Conservation (phyloP, 495 filamentous ascomycete species). For the Xylaria grammica region DNA sequence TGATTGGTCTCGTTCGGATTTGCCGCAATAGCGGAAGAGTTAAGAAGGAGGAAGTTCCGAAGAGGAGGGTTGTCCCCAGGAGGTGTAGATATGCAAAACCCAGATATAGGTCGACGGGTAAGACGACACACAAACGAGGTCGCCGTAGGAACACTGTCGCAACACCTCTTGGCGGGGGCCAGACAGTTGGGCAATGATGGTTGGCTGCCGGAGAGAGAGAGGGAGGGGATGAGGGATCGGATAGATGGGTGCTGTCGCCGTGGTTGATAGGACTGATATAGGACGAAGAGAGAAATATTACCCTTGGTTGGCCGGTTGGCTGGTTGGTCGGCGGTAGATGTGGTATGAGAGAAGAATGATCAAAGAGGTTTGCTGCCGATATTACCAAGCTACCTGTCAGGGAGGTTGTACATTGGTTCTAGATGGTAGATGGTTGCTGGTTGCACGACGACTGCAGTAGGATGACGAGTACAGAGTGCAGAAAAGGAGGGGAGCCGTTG, state of each 20-base stretch:
- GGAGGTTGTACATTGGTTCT: constrained; percentile 12
- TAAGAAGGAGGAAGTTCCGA: constrained; percentile 8
- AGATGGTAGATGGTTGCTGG: not conserved
- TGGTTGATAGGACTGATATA: constrained; percentile 7
- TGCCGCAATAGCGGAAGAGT: constrained; percentile 8
- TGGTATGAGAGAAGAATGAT: not conserved
- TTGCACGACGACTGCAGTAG: constrained; percentile 7
- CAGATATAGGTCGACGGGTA: constrained; percentile 3
- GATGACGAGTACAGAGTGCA: constrained; percentile 11
- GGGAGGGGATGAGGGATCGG: constrained; percentile 5
- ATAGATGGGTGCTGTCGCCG: constrained; percentile 17
- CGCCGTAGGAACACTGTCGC: constrained; percentile 28
- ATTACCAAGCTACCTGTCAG: constrained; percentile 1
- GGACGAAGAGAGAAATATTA: not conserved
- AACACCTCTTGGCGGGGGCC: constrained; percentile 17
- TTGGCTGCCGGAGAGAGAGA: constrained; percentile 16
- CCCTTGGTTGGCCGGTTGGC: constrained; percentile 3
- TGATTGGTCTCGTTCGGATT: constrained; percentile 2
- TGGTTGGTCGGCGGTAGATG: not conserved
- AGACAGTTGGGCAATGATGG: constrained; percentile 21
- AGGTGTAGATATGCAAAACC: not conserved
- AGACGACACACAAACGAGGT: constrained; percentile 22
- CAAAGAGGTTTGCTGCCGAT: not conserved
- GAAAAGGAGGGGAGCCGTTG: too few relatives aligned
- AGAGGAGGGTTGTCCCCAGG: constrained; percentile 7